Evolutionary conservation across 345 rosid genomes (phyloP).

Genomic region (Rhizophora apiculata): DNA sequence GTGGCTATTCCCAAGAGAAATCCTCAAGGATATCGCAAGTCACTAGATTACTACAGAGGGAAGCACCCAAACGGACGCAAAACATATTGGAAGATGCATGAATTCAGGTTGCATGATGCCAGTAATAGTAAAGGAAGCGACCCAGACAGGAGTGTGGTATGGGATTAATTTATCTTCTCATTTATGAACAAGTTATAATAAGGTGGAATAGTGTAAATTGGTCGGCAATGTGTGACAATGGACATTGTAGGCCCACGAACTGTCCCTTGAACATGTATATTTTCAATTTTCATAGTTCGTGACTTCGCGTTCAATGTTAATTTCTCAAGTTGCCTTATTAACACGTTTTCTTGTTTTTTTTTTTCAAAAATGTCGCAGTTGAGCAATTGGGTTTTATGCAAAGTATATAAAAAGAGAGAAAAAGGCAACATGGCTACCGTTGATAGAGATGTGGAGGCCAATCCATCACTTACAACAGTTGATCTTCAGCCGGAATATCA

Average conservation of each 20-base stretch:
- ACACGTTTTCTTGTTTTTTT: neutral
- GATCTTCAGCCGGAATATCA: neutral
- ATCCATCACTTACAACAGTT: neutral
- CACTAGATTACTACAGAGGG: neutral
- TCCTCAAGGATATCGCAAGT: neutral
- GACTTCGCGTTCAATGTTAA: too few species aligned
- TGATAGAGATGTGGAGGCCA: neutral
- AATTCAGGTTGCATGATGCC: neutral
- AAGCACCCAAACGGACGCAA: neutral
- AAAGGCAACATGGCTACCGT: neutral
- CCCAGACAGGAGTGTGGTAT: too few species aligned
- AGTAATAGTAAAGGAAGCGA: too few species aligned
- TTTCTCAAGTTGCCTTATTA: neutral
- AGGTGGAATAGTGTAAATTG: too few species aligned
- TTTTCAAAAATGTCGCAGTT: neutral
- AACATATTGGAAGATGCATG: neutral
- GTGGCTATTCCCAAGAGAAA: neutral
- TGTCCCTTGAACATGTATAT: too few species aligned
- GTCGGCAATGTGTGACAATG: too few species aligned
- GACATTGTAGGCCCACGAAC: too few species aligned
- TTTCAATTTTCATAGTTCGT: too few species aligned
- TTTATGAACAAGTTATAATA: too few species aligned
- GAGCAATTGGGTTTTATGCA: neutral
- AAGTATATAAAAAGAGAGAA: neutral
- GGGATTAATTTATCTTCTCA: too few species aligned